Evolutionary conservation across 2,329 filamentous ascomycete species (phyloP).

Genomic region (Botrytis fragariae): DNA sequence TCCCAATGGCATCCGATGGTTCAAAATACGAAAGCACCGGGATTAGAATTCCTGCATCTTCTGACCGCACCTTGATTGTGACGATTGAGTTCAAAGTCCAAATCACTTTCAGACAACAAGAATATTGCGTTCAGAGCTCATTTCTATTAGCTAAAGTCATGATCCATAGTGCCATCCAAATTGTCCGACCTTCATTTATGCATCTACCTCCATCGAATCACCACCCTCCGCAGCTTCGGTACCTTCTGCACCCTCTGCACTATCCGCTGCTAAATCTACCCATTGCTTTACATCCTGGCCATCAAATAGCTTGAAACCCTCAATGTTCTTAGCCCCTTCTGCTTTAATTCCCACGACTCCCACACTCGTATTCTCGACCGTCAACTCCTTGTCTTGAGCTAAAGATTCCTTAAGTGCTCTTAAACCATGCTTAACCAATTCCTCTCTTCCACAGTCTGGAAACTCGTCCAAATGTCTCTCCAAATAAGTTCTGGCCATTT

Average conservation of each 20-base stretch:
- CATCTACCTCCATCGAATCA: conserved; percentile 47
- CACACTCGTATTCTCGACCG: conserved; percentile 93
- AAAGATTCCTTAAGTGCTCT: conserved; percentile 91
- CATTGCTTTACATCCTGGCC: conserved; percentile 82
- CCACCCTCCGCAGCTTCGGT: conserved; percentile 38
- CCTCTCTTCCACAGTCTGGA: conserved; percentile 70
- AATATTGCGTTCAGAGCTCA: neutral
- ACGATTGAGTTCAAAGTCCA: neutral
- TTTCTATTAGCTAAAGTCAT: conserved; percentile 3
- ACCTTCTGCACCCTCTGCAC: conserved; percentile 43
- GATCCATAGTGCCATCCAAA: conserved; percentile 1
- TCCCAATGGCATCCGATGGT: too few species aligned
- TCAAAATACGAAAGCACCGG: neutral
- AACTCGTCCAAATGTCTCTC: conserved; percentile 90
- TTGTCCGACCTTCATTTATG: conserved; percentile 21
- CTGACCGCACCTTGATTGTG: neutral
- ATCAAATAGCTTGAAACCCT: conserved; percentile 89
- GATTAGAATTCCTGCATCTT: neutral
- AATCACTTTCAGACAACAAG: neutral
- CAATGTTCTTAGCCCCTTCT: conserved; percentile 54
- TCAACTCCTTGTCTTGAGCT: conserved; percentile 95
- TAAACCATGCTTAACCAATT: conserved; percentile 87
- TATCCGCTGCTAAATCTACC: conserved; percentile 70
- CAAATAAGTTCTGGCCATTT: conserved; percentile 97
- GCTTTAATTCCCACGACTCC: conserved; percentile 69